phyloP scores from a whole-genome alignment of 345 rosid genomes.

The Hibiscus mutabilis region DNA sequence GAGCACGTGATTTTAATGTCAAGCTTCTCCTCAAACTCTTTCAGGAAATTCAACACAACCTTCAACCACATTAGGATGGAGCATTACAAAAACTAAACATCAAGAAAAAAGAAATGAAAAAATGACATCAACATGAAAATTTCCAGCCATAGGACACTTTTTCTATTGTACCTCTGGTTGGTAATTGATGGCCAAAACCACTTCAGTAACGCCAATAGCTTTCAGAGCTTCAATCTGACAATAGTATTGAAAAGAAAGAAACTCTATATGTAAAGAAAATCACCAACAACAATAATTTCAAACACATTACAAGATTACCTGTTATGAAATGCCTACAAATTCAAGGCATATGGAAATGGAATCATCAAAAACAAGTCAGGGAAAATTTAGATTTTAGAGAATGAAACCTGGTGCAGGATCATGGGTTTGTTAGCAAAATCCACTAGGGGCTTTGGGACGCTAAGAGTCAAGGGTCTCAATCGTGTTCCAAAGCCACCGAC shows the following conservation, averaged over 20 bases:
- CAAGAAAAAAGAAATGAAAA: neutral
- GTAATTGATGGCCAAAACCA: constrained; percentile 74
- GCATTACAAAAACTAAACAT: neutral
- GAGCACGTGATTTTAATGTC: constrained; percentile 73
- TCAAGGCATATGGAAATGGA: neutral
- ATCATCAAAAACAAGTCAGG: too few relatives aligned
- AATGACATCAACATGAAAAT: neutral
- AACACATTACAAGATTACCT: neutral
- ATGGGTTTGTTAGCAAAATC: constrained; percentile 84
- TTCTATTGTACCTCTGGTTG: constrained; percentile 52
- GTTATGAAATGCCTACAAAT: neutral
- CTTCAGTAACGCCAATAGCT: constrained; percentile 70
- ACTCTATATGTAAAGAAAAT: neutral
- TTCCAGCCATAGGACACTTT: neutral
- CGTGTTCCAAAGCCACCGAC: constrained; percentile 81
- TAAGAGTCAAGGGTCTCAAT: constrained; percentile 74
- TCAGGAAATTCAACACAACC: constrained; percentile 71
- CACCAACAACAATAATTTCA: neutral
- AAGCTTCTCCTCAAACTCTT: constrained; percentile 64
- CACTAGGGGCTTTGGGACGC: constrained; percentile 70
- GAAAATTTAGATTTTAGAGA: neutral
- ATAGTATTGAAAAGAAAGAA: neutral
- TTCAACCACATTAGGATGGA: constrained; percentile 11
- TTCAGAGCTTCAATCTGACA: constrained; percentile 70
- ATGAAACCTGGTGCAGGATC: constrained; percentile 66